Evolutionary conservation across 2,329 filamentous ascomycete genomes (phyloP).

Genomic region (Fusarium sulawesiense): DNA sequence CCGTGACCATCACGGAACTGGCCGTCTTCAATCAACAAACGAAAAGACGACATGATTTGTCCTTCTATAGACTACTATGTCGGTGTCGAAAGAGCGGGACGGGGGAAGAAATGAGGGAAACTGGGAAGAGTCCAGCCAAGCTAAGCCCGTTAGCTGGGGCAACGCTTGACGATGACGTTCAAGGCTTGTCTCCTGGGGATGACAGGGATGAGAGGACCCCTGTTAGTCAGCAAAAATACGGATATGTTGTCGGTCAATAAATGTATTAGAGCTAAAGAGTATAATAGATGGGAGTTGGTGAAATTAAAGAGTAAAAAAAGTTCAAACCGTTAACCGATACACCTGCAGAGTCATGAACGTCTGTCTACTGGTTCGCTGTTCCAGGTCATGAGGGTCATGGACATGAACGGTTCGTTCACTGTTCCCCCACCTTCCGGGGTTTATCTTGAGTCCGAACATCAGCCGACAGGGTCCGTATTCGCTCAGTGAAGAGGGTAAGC

Average conservation of each 20-base stretch:
- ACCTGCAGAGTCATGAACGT: background rate
- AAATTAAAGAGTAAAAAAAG: background rate
- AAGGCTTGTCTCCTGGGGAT: slow-evolving; percentile 16
- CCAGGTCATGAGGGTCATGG: slow-evolving; percentile 29
- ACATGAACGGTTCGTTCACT: slow-evolving; percentile 1
- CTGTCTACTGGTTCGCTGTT: background rate
- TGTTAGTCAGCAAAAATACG: slow-evolving; percentile 38
- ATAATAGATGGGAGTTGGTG: background rate
- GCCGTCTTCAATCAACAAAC: slow-evolving; percentile 85
- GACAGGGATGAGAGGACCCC: slow-evolving; percentile 15
- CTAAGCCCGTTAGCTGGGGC: slow-evolving; percentile 23
- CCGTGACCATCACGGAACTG: slow-evolving; percentile 85
- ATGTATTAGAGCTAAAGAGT: background rate
- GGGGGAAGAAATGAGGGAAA: slow-evolving; percentile 14
- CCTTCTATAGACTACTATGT: slow-evolving; percentile 11
- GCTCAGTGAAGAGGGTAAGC: slow-evolving; percentile 1
- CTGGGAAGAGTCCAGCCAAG: slow-evolving; percentile 31
- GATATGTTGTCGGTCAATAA: background rate
- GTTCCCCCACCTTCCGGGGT: slow-evolving; percentile 33
- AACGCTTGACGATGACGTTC: slow-evolving; percentile 41
- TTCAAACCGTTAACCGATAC: background rate
- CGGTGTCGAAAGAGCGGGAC: slow-evolving; percentile 12
- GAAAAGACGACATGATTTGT: slow-evolving; percentile 74
- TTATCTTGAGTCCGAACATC: slow-evolving; percentile 37
- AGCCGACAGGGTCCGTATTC: slow-evolving; percentile 38